Evolutionary conservation across 176 grass and related monocot species (phyloP).

Genomic region (Saccharum spontaneum): DNA sequence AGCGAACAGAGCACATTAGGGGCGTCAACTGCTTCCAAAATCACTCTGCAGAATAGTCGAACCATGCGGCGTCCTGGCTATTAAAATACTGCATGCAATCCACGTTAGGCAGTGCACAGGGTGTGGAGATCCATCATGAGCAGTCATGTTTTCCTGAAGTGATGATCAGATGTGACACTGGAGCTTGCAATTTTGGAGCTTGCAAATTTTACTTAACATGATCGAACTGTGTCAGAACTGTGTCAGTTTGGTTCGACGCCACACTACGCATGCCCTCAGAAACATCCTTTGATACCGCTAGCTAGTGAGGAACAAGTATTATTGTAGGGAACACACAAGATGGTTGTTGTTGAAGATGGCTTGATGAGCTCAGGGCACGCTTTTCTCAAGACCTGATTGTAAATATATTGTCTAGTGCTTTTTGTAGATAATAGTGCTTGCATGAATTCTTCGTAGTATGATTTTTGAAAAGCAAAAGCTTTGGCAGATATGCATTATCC

Average conservation of each 20-base stretch:
- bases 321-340: not conserved
- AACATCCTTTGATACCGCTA: not conserved
- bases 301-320: not conserved
- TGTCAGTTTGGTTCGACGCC: not conserved
- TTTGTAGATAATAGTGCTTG: not conserved
- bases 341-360: not conserved
- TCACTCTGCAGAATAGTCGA: not conserved
- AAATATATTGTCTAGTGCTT: not conserved
- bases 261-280: not conserved
- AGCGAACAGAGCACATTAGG: not conserved
- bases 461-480: slow-evolving; percentile 20
- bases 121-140: not conserved
- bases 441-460: not conserved
- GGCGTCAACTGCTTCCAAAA: not conserved
- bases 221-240: not conserved
- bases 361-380: not conserved
- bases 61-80: not conserved
- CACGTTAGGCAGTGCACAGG: not conserved
- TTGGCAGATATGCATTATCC: not conserved
- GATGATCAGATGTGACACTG: not conserved
- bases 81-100: not conserved
- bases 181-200: not conserved
- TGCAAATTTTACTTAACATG: not conserved
- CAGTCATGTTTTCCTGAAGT: not conserved
- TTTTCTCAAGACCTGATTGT: not conserved